phyloP scores from a whole-genome alignment of 345 rosid genomes.

The Turnera subulata region DNA sequence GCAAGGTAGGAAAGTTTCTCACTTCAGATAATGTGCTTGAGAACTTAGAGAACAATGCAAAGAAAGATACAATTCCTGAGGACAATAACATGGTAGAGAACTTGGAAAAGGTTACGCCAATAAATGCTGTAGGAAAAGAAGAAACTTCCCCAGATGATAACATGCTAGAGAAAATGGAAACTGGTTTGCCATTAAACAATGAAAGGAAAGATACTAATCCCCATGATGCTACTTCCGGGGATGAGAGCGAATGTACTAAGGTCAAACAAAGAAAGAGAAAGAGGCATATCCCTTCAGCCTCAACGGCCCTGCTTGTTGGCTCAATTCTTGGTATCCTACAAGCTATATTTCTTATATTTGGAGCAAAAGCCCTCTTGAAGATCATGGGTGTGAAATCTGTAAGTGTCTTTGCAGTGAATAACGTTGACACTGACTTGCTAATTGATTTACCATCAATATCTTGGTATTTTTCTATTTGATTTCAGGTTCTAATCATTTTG shows the following conservation, averaged over 20 bases:
- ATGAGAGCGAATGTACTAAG: constrained; percentile 4
- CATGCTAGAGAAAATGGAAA: constrained; percentile 31
- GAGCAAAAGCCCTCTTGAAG: constrained; percentile 51
- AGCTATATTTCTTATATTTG: constrained; percentile 58
- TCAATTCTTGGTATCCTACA: constrained; percentile 68
- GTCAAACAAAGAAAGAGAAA: constrained; percentile 25
- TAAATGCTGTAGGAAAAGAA: too few species aligned
- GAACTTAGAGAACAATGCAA: too few species aligned
- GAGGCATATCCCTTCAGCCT: constrained; percentile 71
- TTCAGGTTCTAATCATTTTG: too few species aligned
- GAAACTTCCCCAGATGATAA: too few species aligned
- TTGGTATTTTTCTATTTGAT: too few species aligned
- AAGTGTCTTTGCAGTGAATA: too few species aligned
- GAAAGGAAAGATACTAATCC: constrained; percentile 4
- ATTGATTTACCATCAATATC: too few species aligned
- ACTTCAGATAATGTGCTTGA: constrained; percentile 18
- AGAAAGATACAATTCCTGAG: too few species aligned
- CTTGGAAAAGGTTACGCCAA: too few species aligned
- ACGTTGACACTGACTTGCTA: too few species aligned
- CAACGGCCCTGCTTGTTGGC: constrained; percentile 83
- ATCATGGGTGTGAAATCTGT: constrained; percentile 85
- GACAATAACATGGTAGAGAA: too few species aligned
- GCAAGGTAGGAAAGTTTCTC: constrained; percentile 14
- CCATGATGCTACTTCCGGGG: constrained; percentile 16
- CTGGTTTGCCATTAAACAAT: constrained; percentile 13